Base-by-base conservation (phyloP, 768 basidiomycete genomes). In the Collybia sp. region DNA sequence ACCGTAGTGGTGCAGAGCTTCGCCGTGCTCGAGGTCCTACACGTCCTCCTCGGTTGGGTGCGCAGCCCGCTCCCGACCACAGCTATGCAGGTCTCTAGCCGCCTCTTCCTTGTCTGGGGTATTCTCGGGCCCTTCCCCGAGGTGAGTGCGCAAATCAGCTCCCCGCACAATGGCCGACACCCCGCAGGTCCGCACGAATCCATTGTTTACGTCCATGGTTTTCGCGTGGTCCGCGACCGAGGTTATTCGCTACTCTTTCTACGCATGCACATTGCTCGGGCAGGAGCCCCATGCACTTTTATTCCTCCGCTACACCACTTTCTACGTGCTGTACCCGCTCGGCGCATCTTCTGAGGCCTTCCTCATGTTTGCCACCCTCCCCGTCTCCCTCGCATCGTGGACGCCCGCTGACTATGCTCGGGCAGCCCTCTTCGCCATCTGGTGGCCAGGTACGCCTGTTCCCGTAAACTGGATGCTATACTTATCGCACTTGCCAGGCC, bases 171-270 rank as follows among this genome's bases (percentile, higher is more conserved):
- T 12, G 20, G 41, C 16, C 31, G 46, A 6, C n/a, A n/a, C 10
- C 35, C 17, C 39, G 18, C 48, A 87, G 82, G 75, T 87, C 19
- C 86, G 80, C 52, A 59, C 71, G 3, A 83, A 80, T 58, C 89
- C 96, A 3, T 60, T 93, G 19, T 97, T 89, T 70, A 79, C 89
- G 5, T 83, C 85, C 42, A 95, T 97, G 92, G 77, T 97, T 44
- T 65, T 95, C 50, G 87, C 94, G 0, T 98, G 96, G 96, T 85
- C 89, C 0, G 50, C 83, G 42, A 90, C 93, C 12, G 96, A 99
- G 66, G 80, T 94, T 40, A 82, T 94, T 46, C 89, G 96, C 25
- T 98, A 98, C 67, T 61, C 80, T 8, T 95, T 85, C 73, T 99
- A 98, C 63, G 83, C 86, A 1, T 68, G 73, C 56, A 72, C 70